These are phyloP conservation scores for Tylopilus intermedius DNA, from an alignment of 768 basidiomycete species.

Conservation along the genomic window DNA sequence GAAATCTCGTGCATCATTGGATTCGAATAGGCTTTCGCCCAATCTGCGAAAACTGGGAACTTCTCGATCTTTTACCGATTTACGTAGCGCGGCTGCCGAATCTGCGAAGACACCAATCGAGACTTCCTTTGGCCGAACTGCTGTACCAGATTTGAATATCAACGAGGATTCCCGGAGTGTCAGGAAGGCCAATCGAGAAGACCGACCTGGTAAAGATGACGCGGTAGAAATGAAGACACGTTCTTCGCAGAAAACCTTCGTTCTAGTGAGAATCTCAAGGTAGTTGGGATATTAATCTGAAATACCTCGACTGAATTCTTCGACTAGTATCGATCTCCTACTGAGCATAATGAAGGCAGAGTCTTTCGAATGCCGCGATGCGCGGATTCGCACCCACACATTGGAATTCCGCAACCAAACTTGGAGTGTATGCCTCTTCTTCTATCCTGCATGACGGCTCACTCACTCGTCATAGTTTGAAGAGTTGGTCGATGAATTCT, in stretches of 20 bases:
- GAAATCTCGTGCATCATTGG: constrained; percentile 30
- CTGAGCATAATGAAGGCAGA: constrained; percentile 78
- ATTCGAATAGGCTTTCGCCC: constrained; percentile 34
- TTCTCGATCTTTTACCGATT: constrained; percentile 69
- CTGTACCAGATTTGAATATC: constrained; percentile 15
- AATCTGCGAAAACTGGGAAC: constrained; percentile 48
- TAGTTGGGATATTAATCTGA: constrained; percentile 21
- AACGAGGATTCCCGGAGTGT: constrained; percentile 21
- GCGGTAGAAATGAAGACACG: constrained; percentile 80
- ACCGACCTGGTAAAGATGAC: constrained; percentile 39
- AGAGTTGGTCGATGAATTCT: constrained; percentile 72
- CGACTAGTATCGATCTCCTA: constrained; percentile 57
- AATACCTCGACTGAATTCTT: constrained; percentile 16
- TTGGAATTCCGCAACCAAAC: constrained; percentile 81
- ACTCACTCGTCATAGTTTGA: constrained; percentile 50
- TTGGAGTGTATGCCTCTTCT: constrained; percentile 57
- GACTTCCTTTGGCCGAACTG: constrained; percentile 5
- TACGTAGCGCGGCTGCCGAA: constrained; percentile 45
- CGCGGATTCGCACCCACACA: constrained; percentile 72
- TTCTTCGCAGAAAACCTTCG: constrained; percentile 79
- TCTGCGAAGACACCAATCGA: constrained; percentile 19
- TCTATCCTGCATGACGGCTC: constrained; percentile 4
- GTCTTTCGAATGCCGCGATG: constrained; percentile 79
- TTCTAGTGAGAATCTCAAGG: constrained; percentile 73
- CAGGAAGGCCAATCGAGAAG: constrained; percentile 18